phyloP scores from a whole-genome alignment of 108 stramenopile species.

The Skeletonema costatum region DNA sequence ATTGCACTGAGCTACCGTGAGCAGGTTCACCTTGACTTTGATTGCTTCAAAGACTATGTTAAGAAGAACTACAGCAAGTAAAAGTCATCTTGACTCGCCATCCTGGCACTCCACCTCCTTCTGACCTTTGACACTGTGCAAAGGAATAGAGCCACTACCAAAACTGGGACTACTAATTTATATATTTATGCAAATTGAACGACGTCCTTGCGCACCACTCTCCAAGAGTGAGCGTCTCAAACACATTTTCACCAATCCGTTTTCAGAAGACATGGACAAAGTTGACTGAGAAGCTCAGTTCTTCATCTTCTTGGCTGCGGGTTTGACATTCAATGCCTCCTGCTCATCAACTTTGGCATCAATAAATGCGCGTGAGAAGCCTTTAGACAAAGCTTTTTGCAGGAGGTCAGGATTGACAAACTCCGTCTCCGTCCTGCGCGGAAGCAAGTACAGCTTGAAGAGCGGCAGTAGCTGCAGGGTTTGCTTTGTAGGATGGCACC shows the following conservation, averaged over 20 bases:
- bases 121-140: background rate
- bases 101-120: background rate
- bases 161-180: too few relatives aligned
- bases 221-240: too few relatives aligned
- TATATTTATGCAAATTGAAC: background rate
- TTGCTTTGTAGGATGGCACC: background rate
- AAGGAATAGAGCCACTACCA: background rate
- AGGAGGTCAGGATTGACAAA: background rate
- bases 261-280: too few relatives aligned
- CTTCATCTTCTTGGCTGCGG: background rate
- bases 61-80: background rate
- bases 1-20: conserved; percentile 53
- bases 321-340: background rate
- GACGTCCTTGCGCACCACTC: too few relatives aligned
- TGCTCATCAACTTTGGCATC: background rate
- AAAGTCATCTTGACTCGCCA: background rate
- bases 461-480: background rate
- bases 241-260: too few relatives aligned
- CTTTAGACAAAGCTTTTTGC: background rate
- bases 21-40: conserved; percentile 65
- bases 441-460: background rate
- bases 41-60: conserved; percentile 63
- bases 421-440: background rate
- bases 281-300: background rate
- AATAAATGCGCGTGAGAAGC: background rate